Conservation (phyloP, 129 eudicot species). For the Ambrosia artemisiifolia region DNA sequence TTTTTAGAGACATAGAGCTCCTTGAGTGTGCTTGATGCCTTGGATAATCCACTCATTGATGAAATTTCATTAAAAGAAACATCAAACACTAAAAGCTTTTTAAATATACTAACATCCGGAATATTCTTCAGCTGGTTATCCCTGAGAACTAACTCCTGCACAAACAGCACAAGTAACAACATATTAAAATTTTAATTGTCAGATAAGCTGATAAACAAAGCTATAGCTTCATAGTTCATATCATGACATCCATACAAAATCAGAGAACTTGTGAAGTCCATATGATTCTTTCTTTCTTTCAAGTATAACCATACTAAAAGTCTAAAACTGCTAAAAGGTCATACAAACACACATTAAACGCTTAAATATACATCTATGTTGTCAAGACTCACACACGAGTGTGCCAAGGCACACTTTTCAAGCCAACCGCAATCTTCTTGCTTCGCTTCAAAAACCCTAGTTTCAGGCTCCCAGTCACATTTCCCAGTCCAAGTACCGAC, state of each 20-base stretch:
- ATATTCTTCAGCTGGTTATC: slow-evolving; percentile 86
- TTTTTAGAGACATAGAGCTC: slow-evolving; percentile 97
- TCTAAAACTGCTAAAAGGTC: background rate
- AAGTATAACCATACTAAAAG: slow-evolving; percentile 1
- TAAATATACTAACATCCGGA: slow-evolving; percentile 87
- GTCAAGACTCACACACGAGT: too few relatives aligned
- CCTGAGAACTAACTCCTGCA: slow-evolving; percentile 88
- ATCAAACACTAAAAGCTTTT: slow-evolving; percentile 76
- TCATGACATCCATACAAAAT: background rate
- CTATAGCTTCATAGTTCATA: background rate
- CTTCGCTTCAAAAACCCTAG: too few relatives aligned
- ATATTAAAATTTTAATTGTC: background rate
- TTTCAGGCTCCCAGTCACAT: too few relatives aligned
- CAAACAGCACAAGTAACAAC: slow-evolving; percentile 2
- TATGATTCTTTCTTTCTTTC: slow-evolving; percentile 4
- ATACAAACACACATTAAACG: background rate
- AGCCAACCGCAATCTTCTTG: too few relatives aligned
- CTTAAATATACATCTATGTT: background rate
- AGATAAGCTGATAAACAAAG: background rate
- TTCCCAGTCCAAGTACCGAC: too few relatives aligned
- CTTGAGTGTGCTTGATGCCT: slow-evolving; percentile 73
- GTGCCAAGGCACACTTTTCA: too few relatives aligned
- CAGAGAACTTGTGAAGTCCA: background rate
- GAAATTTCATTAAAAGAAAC: slow-evolving; percentile 88
- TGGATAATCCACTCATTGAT: slow-evolving; percentile 71